A percentile compares a stretch with the other conserved stretches of the same genome.
Conservation (phyloP, 2,329 filamentous ascomycete species). For the Albifimbria verrucaria region DNA sequence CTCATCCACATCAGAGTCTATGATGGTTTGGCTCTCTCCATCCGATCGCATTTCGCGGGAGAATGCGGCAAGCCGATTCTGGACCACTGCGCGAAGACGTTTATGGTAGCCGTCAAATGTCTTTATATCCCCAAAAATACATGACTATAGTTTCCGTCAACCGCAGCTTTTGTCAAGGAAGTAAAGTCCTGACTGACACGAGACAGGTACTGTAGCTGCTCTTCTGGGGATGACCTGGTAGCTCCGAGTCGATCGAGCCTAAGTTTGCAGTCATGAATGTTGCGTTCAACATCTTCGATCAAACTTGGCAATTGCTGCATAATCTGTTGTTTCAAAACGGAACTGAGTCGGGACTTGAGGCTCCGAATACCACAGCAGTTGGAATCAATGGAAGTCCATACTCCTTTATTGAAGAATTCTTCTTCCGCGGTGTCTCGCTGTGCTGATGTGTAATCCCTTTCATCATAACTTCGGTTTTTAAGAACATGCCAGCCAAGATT, state of each 20-base stretch:
- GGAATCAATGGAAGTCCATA: slow-evolving; percentile 13
- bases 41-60: slow-evolving; percentile 17
- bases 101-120: slow-evolving; percentile 12
- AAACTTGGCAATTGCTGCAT: slow-evolving; percentile 25
- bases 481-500: slow-evolving; percentile 18
- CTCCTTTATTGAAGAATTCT: slow-evolving; percentile 12
- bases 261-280: slow-evolving; percentile 15
- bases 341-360: slow-evolving; percentile 21
- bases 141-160: slow-evolving; percentile 26
- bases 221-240: slow-evolving; percentile 4
- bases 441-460: slow-evolving; percentile 4
- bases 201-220: slow-evolving; percentile 22
- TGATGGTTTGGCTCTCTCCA: slow-evolving; percentile 13
- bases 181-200: slow-evolving; percentile 18
- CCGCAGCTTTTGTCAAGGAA: slow-evolving; percentile 20
- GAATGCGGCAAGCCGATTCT: slow-evolving; percentile 18
- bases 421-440: slow-evolving; percentile 12
- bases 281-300: slow-evolving; percentile 24
- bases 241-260: slow-evolving; percentile 16
- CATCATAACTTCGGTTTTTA: slow-evolving; percentile 13
- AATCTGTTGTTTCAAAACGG: slow-evolving; percentile 25
- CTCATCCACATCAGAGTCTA: slow-evolving; percentile 10
- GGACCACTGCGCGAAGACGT: slow-evolving; percentile 21
- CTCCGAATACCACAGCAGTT: slow-evolving; percentile 16
- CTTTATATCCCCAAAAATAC: slow-evolving; percentile 22